Evolutionary conservation across 805 yeast genomes (phyloP), one percentile per base, ranked within the genome.

Genomic region (Cyberlindnera suaveolens): DNA sequence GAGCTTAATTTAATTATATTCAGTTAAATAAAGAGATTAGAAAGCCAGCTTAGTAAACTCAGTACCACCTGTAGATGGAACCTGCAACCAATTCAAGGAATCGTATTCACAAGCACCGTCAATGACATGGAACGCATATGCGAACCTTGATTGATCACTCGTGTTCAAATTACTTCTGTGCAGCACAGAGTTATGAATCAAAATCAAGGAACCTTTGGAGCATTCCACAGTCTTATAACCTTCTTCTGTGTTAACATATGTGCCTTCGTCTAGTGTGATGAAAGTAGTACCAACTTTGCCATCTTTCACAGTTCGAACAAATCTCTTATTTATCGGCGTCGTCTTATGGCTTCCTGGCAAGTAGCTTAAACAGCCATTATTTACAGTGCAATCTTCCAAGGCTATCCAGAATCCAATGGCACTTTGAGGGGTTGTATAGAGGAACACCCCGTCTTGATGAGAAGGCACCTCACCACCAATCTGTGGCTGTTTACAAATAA

Each of bases 331-430:
- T 4, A 85, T 69, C 1, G 79, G 78, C 31, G 67, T 65, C 6
- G 62, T 65, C 57, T 74, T 75, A 56, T 85, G 93, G 4, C 86
- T 75, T 0, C 90, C 91, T 0, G 90, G 88, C 14, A 75, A 68
- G 53, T 72, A 83, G 45, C 78, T 73, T 16, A 85, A 64, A 45
- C 91, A 83, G 0, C 95, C 93, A 60, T 85, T 85, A 5, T 62
- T 64, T 2, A 58, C 44, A 1, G 82, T 78, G 58, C 93, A 85
- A 52, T 82, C 85, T 52, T 85, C 88, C 48, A 85, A 62, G 0
- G 93, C 90, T 56, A 79, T 77, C 95, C 95, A 85, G 57, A 82
- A 85, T 3, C 95, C 95, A 33, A 84, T 60, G 1, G 89, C 87
- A 3, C 77, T 65, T 40, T 74, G 80, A 3, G 95, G 95, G 15